Base-by-base conservation (phyloP, 306 rosid species). In the Trifolium pratense region DNA sequence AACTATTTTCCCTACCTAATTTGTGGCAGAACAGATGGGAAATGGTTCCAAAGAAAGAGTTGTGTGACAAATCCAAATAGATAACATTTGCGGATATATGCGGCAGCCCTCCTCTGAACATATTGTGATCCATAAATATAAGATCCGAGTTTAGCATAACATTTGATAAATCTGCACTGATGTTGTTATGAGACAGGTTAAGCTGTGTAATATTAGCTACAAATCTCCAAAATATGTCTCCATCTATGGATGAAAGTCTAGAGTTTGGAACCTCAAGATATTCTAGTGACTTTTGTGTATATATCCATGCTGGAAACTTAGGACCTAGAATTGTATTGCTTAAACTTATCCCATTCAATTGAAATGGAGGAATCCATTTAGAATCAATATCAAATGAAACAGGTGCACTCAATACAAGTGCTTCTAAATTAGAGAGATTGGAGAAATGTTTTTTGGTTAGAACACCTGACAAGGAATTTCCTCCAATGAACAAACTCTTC, bases 11-110 rank as follows among this genome's bases (percentile, higher is more conserved):
- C 56, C 12, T 14, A 46, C 39, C 69, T 39, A 69, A 55, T 61
- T 43, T 67, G 58, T 42, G 59, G 60, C 82, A 78, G 4, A 61
- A 68, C n/a, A 65, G 17, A 32, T 18, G 59, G 66, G 80, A 70
- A 64, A 82, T 76, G 34, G 84, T 75, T 17, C 86, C 82, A 8
- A 25, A 73, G 71, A 85, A 79, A 0, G 10, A 31, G 55, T 85
- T 82, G 37, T 51, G 60, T 1, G 66, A 34, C 9, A 79, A 39
- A 53, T 63, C 62, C 36, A 82, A 20, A 2, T 11, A 11, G 4
- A 42, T 11, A 4, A 85, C 75, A 37, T 82, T 82, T 36, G 78
- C 1, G 10, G 74, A 53, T 43, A 78, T 73, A 9, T 43, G 73
- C 17, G 89, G 86, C 2, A 85, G 70, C 6, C 62, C 52, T 15